These are phyloP conservation scores for Dichotomopilus funicola DNA, from an alignment of 2,329 filamentous ascomycete species.

Conservation along the genomic window DNA sequence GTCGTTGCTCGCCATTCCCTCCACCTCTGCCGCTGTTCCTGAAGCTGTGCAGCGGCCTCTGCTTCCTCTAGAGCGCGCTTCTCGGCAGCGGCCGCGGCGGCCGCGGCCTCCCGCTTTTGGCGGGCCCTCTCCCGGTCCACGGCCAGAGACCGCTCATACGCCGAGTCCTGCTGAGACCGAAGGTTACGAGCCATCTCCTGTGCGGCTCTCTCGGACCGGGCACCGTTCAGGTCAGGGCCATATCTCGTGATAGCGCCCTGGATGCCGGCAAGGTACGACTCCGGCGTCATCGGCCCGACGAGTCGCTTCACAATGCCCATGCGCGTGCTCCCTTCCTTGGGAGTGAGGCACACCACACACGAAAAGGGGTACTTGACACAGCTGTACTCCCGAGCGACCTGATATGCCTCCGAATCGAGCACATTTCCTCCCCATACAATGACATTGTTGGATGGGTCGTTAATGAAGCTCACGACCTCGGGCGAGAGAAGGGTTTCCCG, in stretches of 20 bases:
- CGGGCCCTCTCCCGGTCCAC: slow-evolving; percentile 79
- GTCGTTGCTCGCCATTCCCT: slow-evolving; percentile 66
- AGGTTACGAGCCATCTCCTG: slow-evolving; percentile 76
- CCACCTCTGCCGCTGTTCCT: slow-evolving; percentile 58
- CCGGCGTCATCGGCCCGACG: slow-evolving; percentile 61
- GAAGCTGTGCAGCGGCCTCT: slow-evolving; percentile 49
- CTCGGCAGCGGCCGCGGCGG: slow-evolving; percentile 59
- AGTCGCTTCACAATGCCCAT: slow-evolving; percentile 87
- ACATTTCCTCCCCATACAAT: slow-evolving; percentile 91
- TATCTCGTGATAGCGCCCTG: slow-evolving; percentile 68
- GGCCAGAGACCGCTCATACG: slow-evolving; percentile 87
- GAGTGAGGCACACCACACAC: slow-evolving; percentile 79
- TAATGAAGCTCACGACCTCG: slow-evolving; percentile 68
- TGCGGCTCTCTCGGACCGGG: slow-evolving; percentile 69
- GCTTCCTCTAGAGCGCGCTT: slow-evolving; percentile 54
- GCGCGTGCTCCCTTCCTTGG: slow-evolving; percentile 71
- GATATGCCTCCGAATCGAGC: slow-evolving; percentile 87
- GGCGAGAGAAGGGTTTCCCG: slow-evolving; percentile 72
- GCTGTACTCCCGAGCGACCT: slow-evolving; percentile 78
- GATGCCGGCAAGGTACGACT: slow-evolving; percentile 70
- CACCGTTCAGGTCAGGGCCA: slow-evolving; percentile 64
- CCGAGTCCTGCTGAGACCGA: slow-evolving; percentile 82
- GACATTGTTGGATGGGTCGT: slow-evolving; percentile 68
- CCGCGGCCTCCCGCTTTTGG: slow-evolving; percentile 68
- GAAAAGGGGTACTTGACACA: slow-evolving; percentile 92